These are phyloP conservation scores for Suhomyces terraborum DNA, from an alignment of 1,139 yeast species.

Conservation along the genomic window DNA sequence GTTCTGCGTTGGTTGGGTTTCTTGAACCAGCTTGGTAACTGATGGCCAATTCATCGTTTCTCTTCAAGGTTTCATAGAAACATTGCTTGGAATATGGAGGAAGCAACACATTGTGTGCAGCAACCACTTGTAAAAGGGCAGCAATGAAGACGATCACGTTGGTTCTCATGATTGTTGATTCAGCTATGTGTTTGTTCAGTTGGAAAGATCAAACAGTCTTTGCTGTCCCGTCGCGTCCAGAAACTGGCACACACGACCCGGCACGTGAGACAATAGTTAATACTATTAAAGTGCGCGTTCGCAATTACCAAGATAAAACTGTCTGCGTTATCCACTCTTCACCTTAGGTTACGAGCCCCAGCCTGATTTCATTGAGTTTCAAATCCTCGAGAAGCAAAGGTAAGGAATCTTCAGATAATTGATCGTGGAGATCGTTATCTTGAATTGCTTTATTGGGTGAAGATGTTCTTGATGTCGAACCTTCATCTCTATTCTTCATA, in stretches of 20 bases:
- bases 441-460: background rate
- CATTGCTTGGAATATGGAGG: slow-evolving; percentile 89
- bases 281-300: too few species aligned
- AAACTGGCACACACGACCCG: slow-evolving; percentile 10
- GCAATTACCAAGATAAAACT: background rate
- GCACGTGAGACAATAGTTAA: slow-evolving; percentile 1
- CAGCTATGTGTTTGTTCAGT: slow-evolving; percentile 1
- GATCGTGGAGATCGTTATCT: too few species aligned
- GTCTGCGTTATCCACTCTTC: too few species aligned
- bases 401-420: background rate
- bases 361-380: background rate
- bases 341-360: background rate
- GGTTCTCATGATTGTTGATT: slow-evolving; percentile 9
- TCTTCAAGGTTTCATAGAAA: slow-evolving; percentile 79
- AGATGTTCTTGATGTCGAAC: background rate
- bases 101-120: slow-evolving; percentile 79
- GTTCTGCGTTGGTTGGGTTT: slow-evolving; percentile 75
- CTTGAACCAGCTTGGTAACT: slow-evolving; percentile 94
- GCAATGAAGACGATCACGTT: slow-evolving; percentile 13
- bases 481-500: too few species aligned
- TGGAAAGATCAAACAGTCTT: slow-evolving; percentile 7
- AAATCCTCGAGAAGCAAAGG: background rate
- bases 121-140: slow-evolving; percentile 22
- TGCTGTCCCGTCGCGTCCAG: slow-evolving; percentile 16
- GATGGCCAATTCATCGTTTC: slow-evolving; percentile 84